phyloP scores from a whole-genome alignment of 2,329 filamentous ascomycete species.

The Colletotrichum ledebouriae region DNA sequence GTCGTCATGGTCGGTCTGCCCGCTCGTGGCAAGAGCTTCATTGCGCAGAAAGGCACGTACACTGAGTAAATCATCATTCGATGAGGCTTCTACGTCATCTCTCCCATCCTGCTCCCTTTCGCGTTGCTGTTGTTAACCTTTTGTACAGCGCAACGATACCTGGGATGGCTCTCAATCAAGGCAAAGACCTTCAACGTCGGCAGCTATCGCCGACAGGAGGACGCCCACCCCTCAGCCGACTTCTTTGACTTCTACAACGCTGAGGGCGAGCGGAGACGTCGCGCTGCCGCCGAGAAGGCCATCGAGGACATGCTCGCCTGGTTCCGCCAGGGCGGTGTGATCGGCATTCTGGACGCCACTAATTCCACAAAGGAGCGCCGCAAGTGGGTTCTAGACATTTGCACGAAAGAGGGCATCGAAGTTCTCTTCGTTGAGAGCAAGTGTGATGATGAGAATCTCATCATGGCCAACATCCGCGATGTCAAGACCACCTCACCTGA shows the following conservation, averaged over 20 bases:
- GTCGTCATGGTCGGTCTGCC: slow-evolving; percentile 99
- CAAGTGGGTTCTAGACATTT: slow-evolving; percentile 89
- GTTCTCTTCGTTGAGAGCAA: slow-evolving; percentile 97
- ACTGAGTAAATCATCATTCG: background rate
- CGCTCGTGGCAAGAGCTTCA: slow-evolving; percentile 95
- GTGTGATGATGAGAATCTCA: slow-evolving; percentile 94
- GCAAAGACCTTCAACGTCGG: slow-evolving; percentile 98
- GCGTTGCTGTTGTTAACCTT: background rate
- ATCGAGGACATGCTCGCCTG: slow-evolving; percentile 94
- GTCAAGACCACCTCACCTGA: slow-evolving; percentile 98
- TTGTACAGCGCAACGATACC: slow-evolving; percentile 83
- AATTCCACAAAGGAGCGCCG: slow-evolving; percentile 93
- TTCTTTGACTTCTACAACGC: slow-evolving; percentile 95
- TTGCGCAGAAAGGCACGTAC: slow-evolving; percentile 89
- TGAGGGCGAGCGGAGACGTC: slow-evolving; percentile 90
- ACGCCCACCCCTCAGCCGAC: slow-evolving; percentile 89
- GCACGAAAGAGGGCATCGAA: slow-evolving; percentile 82
- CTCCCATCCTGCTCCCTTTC: background rate
- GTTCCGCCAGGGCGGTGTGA: slow-evolving; percentile 84
- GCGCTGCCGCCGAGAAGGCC: slow-evolving; percentile 90
- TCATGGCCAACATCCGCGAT: slow-evolving; percentile 98
- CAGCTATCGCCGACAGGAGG: slow-evolving; percentile 90
- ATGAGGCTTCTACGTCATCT: background rate
- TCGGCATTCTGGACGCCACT: slow-evolving; percentile 95
- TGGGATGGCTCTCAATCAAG: slow-evolving; percentile 95